Percentiles rank a stretch among this genome's conserved stretches.
Evolutionary conservation across 768 basidiomycete genomes (phyloP).

Genomic region (Inosperma sp.): DNA sequence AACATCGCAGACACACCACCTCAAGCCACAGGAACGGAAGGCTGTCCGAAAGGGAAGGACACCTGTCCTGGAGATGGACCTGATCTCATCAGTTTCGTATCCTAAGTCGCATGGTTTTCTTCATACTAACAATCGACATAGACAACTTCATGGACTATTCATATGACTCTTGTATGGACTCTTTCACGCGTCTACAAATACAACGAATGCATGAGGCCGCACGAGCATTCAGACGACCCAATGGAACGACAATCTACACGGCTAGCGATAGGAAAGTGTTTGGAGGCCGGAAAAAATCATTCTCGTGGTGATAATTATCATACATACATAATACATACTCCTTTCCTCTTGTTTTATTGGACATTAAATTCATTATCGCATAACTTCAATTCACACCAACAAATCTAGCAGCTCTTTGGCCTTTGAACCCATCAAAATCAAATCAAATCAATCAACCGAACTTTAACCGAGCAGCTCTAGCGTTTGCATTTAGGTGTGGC

Average conservation of each 20-base stretch:
- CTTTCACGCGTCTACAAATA: conserved; percentile 35
- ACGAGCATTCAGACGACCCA: conserved; percentile 11
- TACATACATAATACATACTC: no score
- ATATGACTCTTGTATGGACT: conserved; percentile 35
- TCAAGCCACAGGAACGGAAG: conserved; percentile 30
- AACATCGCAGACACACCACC: conserved; percentile 36
- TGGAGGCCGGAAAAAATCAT: not conserved
- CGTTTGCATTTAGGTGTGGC: no score
- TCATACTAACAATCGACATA: not conserved
- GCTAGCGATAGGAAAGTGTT: not conserved
- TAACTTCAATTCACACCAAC: no score
- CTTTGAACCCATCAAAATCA: no score
- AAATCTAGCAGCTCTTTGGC: no score
- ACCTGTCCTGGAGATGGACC: conserved; percentile 32
- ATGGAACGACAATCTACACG: not conserved
- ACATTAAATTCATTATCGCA: no score
- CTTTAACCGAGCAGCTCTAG: no score
- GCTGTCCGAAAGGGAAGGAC: conserved; percentile 32
- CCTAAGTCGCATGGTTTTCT: not conserved
- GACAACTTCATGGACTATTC: conserved; percentile 40
- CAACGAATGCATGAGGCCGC: conserved; percentile 21
- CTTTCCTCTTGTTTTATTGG: no score
- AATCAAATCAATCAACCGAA: no score
- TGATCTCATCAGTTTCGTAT: conserved; percentile 31
- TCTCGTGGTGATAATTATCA: conserved; percentile 5